Conservation (phyloP, 2,329 filamentous ascomycete species). For the Arthroderma uncinatum region DNA sequence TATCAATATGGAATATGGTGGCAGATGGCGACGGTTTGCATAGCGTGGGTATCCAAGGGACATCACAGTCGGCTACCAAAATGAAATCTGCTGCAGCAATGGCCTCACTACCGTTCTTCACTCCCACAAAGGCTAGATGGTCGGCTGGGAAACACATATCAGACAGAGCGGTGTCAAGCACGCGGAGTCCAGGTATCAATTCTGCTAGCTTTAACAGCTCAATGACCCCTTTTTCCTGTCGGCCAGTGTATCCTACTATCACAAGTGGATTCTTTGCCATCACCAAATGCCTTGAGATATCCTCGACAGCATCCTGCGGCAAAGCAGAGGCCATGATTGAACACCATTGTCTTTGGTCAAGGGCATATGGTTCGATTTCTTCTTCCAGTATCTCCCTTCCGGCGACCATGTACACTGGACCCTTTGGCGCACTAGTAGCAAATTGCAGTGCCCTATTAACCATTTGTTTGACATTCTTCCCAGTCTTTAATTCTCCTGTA, state of each 20-base stretch:
- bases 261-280: slow-evolving; percentile 39
- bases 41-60: slow-evolving; percentile 83
- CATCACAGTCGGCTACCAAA: slow-evolving; percentile 75
- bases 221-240: slow-evolving; percentile 33
- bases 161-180: slow-evolving; percentile 43
- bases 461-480: slow-evolving; percentile 78
- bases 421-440: slow-evolving; percentile 62
- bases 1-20: slow-evolving; percentile 54
- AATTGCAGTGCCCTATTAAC: slow-evolving; percentile 77
- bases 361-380: slow-evolving; percentile 60
- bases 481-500: slow-evolving; percentile 69
- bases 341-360: slow-evolving; percentile 61
- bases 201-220: slow-evolving; percentile 40
- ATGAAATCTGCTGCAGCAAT: slow-evolving; percentile 75
- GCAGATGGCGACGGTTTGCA: slow-evolving; percentile 47
- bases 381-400: slow-evolving; percentile 77
- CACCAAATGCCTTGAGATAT: slow-evolving; percentile 36
- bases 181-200: slow-evolving; percentile 38
- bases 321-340: slow-evolving; percentile 57
- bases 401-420: slow-evolving; percentile 68
- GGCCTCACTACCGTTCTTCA: slow-evolving; percentile 63
- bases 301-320: slow-evolving; percentile 36
- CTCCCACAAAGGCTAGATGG: slow-evolving; percentile 50
- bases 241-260: slow-evolving; percentile 42
- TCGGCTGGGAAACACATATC: slow-evolving; percentile 42